These are phyloP conservation scores for Caryopteris hybrid DNA, from an alignment of 305 asterid species.

Conservation along the genomic window DNA sequence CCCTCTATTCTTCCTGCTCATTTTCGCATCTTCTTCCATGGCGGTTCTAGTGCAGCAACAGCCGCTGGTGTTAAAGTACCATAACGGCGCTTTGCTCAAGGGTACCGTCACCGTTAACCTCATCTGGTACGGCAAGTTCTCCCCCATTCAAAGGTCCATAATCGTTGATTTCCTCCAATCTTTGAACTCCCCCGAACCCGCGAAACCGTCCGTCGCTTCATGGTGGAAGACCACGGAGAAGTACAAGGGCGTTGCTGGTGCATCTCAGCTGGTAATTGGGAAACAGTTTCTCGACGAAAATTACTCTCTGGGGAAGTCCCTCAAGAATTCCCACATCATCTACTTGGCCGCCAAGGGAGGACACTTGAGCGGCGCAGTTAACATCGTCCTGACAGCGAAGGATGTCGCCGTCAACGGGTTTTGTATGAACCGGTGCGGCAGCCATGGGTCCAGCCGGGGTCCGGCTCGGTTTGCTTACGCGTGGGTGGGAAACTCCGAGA, in stretches of 20 bases:
- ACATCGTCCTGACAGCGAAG: constrained; percentile 73
- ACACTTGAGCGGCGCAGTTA: constrained; percentile 37
- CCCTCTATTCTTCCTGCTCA: constrained; percentile 9
- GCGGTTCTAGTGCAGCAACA: constrained; percentile 63
- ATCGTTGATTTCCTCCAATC: constrained; percentile 77
- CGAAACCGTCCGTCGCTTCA: constrained; percentile 57
- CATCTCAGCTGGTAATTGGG: constrained; percentile 44
- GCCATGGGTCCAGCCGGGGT: constrained; percentile 69
- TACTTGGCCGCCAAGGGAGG: constrained; percentile 70
- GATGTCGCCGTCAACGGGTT: constrained; percentile 70
- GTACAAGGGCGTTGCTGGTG: constrained; percentile 59
- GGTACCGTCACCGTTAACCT: constrained; percentile 73
- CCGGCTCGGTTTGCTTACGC: constrained; percentile 63
- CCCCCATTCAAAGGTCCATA: constrained; percentile 66
- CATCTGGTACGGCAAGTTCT: constrained; percentile 82
- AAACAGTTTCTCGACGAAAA: constrained; percentile 54
- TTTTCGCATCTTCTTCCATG: constrained; percentile 21
- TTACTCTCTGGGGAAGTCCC: constrained; percentile 50
- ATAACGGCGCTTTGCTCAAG: constrained; percentile 68
- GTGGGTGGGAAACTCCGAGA: constrained; percentile 91
- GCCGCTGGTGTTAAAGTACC: constrained; percentile 68
- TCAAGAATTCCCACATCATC: constrained; percentile 46
- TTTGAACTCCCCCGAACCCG: constrained; percentile 22
- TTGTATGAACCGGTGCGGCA: constrained; percentile 69
- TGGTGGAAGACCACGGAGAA: constrained; percentile 95